Evolutionary conservation across 257 asterid species (phyloP).

Genomic region (Jaltomata sinuosa): DNA sequence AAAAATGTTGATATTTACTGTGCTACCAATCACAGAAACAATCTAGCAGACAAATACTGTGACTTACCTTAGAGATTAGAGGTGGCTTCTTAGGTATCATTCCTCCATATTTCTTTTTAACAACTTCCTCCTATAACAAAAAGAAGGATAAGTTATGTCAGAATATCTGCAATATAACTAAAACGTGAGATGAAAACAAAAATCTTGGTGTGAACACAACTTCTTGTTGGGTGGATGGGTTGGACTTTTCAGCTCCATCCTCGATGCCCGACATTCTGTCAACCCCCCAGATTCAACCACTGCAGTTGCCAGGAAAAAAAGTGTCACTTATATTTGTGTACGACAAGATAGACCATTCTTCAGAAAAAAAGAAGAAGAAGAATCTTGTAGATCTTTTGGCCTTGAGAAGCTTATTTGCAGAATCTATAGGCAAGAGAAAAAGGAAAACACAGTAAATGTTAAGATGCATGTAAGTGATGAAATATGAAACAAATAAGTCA

Average conservation of each 20-base stretch:
- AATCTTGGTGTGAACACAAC: slow-evolving; percentile 28
- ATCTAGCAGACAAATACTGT: neutral
- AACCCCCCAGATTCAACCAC: slow-evolving; percentile 20
- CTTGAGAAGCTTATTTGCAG: neutral
- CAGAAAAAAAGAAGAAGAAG: too few relatives aligned
- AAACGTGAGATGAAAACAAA: neutral
- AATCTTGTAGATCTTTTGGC: neutral
- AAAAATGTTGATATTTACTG: neutral
- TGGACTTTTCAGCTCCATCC: slow-evolving; percentile 53
- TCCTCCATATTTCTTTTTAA: slow-evolving; percentile 94
- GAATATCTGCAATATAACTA: neutral
- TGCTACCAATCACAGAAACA: neutral
- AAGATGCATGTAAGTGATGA: neutral
- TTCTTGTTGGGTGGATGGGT: slow-evolving; percentile 62
- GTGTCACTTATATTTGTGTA: slow-evolving; percentile 37
- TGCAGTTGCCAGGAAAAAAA: slow-evolving; percentile 3
- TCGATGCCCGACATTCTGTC: slow-evolving; percentile 66
- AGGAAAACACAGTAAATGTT: neutral
- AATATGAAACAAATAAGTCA: neutral
- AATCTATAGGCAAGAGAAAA: neutral
- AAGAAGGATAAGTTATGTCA: neutral
- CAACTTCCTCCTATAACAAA: slow-evolving; percentile 50
- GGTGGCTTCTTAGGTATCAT: slow-evolving; percentile 90
- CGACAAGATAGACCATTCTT: slow-evolving; percentile 7
- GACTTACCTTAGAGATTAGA: slow-evolving; percentile 75